These are phyloP conservation scores for Flaveria ramosissima DNA, from an alignment of 129 eudicot species.

Conservation along the genomic window DNA sequence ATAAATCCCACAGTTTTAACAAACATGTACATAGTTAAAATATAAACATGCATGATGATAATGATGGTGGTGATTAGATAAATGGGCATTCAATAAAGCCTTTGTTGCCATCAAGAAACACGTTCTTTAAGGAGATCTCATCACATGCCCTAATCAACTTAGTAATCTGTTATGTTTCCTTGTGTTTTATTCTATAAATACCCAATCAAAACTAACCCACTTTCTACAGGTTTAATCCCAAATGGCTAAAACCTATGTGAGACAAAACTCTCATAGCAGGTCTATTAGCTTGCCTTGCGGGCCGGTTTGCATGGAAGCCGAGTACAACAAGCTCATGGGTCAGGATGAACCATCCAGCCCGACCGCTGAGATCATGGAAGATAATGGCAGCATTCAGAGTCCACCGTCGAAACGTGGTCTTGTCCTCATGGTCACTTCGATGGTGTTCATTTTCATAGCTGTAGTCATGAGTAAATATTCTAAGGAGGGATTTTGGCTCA, in stretches of 20 bases:
- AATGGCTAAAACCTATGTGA: conserved; percentile 36
- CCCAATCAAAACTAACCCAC: conserved; percentile 19
- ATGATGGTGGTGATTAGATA: conserved; percentile 28
- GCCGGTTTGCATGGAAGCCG: conserved; percentile 39
- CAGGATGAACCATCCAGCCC: conserved; percentile 39
- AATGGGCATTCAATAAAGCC: conserved; percentile 32
- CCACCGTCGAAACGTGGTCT: conserved; percentile 26
- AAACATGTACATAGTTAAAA: not conserved
- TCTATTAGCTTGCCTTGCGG: conserved; percentile 46
- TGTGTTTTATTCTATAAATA: conserved; percentile 35
- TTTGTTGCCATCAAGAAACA: conserved; percentile 41
- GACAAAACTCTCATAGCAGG: conserved; percentile 43
- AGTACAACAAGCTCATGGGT: conserved; percentile 44
- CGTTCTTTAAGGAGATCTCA: conserved; percentile 43
- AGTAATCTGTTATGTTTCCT: conserved; percentile 37
- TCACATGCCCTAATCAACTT: conserved; percentile 46
- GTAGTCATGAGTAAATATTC: conserved; percentile 32
- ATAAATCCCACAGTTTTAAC: conserved; percentile 5
- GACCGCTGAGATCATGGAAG: conserved; percentile 37
- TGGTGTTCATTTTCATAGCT: conserved; percentile 34
- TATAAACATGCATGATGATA: not conserved
- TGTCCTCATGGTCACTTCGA: conserved; percentile 13
- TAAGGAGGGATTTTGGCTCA: conserved; percentile 37
- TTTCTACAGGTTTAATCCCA: conserved; percentile 19
- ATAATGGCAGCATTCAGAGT: conserved; percentile 12